Evolutionary conservation across 2,329 filamentous ascomycete species (phyloP).

Genomic region (Didymella glomerata): DNA sequence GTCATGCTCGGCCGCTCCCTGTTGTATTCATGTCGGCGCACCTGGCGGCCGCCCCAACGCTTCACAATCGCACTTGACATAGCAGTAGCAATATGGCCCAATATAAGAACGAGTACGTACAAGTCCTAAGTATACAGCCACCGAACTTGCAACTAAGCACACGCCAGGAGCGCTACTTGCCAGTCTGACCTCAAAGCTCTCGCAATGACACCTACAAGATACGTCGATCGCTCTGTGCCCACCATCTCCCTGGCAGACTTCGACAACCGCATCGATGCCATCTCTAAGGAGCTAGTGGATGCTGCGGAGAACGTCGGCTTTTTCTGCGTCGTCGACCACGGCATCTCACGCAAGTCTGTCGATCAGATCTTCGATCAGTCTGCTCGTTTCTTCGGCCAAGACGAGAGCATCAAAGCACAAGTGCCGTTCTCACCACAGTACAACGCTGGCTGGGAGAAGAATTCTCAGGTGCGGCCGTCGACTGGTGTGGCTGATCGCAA

Average conservation of each 20-base stretch:
- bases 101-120: slow-evolving; percentile 5
- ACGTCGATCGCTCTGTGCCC: slow-evolving; percentile 27
- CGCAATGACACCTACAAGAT: slow-evolving; percentile 30
- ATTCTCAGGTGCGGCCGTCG: slow-evolving; percentile 65
- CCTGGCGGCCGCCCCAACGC: background rate
- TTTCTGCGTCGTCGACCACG: slow-evolving; percentile 66
- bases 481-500: slow-evolving; percentile 68
- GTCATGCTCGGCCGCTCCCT: slow-evolving; percentile 1
- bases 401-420: slow-evolving; percentile 61
- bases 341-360: slow-evolving; percentile 60
- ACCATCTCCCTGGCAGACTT: slow-evolving; percentile 64
- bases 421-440: slow-evolving; percentile 62
- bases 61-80: background rate
- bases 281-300: slow-evolving; percentile 61
- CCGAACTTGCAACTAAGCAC: background rate
- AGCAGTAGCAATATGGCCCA: background rate
- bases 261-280: slow-evolving; percentile 61
- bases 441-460: slow-evolving; percentile 70
- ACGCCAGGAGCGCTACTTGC: background rate
- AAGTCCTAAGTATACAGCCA: background rate
- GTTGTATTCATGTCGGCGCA: background rate
- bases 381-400: slow-evolving; percentile 63
- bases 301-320: slow-evolving; percentile 69
- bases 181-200: slow-evolving; percentile 14
- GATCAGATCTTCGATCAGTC: slow-evolving; percentile 62